Base-by-base conservation (phyloP, 768 basidiomycete genomes). In the Artomyces pyxidatus region DNA sequence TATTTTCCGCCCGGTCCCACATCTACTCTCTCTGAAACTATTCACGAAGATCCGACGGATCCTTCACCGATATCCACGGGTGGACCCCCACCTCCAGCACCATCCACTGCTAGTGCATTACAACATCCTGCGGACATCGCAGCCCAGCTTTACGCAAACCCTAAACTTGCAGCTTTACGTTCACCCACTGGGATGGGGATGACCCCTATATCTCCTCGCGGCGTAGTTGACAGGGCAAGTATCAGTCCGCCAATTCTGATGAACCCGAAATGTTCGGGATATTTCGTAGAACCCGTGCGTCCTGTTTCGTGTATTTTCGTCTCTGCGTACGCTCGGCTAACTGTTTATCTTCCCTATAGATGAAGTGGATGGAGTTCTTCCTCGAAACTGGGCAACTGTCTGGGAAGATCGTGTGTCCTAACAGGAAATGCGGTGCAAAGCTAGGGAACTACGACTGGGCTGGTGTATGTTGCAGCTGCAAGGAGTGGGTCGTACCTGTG, bases 361-460 rank as follows among this genome's bases (percentile, higher is more conserved):
- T 96, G 80, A 85, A 83, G 59, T 99, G 95, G 96, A 99, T 99
- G 95, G 83, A 91, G 43, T 75, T 82, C 4, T 77, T 85, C 57
- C 68, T 97, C 8, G 73, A 80, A 29, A 65, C 69, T n/a, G 94
- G 92, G 0, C 74, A 81, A 38, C 68, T 94, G 30, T 77, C 83
- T 0, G 96, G 96, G 16, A 96, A 93, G 73, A 88, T 99, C 56
- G 51, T 77, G 0, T 99, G 96, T 58, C 96, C 96, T 3, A 95
- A 94, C 65, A 76, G 82, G 59, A 92, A 88, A 60, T 99, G 96
- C 59, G 75, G 76, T 3, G 82, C 79, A 22, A 99, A 99, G 69
- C 73, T 99, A 16, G 96, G 96, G 2, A 96, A 89, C 63, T 98
- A 83, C 58, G 93, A 96, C 62, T 99, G 96, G 96, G 91, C 93